Conservation (phyloP, 176 grass and related monocot species). For the Carex cristatella region DNA sequence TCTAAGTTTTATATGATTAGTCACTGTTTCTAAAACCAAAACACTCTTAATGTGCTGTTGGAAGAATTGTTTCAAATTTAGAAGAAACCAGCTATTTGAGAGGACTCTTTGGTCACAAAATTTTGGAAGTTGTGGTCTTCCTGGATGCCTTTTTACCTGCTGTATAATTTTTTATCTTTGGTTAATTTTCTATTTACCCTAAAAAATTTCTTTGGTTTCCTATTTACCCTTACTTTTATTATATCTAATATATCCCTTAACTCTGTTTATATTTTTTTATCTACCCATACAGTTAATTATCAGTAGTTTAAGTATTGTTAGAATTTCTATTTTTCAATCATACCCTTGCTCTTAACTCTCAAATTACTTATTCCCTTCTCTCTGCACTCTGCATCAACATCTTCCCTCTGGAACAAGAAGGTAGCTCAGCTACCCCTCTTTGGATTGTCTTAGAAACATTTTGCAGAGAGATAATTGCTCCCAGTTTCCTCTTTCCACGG, state of each 20-base stretch:
- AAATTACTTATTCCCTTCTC: conserved; percentile 23
- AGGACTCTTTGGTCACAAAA: not conserved
- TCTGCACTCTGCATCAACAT: not conserved
- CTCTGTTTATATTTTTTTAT: too few species aligned
- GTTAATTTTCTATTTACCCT: too few species aligned
- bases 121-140: not conserved
- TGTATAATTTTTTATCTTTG: not conserved
- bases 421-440: too few species aligned
- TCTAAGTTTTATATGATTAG: not conserved
- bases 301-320: too few species aligned
- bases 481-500: conserved; percentile 26
- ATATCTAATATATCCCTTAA: too few species aligned
- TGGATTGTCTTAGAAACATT: too few species aligned
- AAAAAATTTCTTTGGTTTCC: too few species aligned
- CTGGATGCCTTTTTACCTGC: not conserved
- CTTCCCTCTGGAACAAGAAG: not conserved
- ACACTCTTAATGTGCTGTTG: not conserved
- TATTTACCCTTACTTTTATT: too few species aligned
- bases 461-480: not conserved
- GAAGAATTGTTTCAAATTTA: not conserved
- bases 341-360: not conserved
- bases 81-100: not conserved
- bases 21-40: not conserved
- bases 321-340: too few species aligned
- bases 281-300: too few species aligned